Conservation (phyloP, 2,329 filamentous ascomycete genomes). For the Stagonosporopsis cucurbitacearum region DNA sequence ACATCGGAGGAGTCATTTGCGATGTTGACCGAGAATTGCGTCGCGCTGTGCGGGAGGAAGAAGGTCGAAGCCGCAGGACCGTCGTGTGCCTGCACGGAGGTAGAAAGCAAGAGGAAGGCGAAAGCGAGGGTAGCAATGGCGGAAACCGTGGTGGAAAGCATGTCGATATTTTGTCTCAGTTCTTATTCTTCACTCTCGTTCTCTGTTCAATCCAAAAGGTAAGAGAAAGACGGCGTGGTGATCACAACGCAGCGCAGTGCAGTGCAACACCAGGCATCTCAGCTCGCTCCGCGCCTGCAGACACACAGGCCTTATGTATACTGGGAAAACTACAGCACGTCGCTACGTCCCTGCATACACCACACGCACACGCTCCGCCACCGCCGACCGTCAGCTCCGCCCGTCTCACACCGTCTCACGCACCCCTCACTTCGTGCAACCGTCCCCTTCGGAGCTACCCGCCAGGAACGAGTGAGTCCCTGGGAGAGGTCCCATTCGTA, state of each 20-base stretch:
- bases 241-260: no score
- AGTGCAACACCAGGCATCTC: background rate
- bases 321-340: background rate
- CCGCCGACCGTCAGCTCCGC: background rate
- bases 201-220: no score
- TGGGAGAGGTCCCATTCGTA: no score
- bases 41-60: slow-evolving; percentile 39
- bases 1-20: slow-evolving; percentile 44
- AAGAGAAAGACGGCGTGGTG: no score
- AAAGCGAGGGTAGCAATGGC: background rate
- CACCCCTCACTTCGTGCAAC: slow-evolving; percentile 13
- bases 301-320: slow-evolving; percentile 9
- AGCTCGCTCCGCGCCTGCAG: background rate
- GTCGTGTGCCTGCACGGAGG: slow-evolving; percentile 23
- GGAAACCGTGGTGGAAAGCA: background rate
- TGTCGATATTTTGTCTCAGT: no score
- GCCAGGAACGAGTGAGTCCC: background rate
- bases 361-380: background rate
- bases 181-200: no score
- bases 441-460: background rate
- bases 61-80: slow-evolving; percentile 40
- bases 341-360: background rate
- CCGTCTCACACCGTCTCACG: background rate
- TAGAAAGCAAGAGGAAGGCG: background rate
- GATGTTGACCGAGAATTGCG: slow-evolving; percentile 46